Evolutionary conservation across 1,284 basidiomycete species (phyloP).

Genomic region (Ustilago lituana): DNA sequence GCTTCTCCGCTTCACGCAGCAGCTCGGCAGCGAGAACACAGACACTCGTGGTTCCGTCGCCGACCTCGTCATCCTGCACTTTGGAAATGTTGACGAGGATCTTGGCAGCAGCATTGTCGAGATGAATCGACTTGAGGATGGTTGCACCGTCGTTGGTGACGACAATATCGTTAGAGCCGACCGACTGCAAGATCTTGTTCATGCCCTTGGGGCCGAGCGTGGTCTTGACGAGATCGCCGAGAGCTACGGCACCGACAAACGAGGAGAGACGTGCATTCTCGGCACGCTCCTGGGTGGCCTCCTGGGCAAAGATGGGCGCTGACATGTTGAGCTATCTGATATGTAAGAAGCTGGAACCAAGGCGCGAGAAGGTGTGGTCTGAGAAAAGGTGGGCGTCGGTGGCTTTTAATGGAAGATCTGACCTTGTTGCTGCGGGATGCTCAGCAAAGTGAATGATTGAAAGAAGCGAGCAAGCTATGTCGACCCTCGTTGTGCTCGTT

Average conservation of each 20-base stretch:
- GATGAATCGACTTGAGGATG: slow-evolving; percentile 94
- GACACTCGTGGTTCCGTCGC: slow-evolving; percentile 95
- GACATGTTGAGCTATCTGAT: slow-evolving; percentile 58
- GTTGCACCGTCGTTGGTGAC: slow-evolving; percentile 99
- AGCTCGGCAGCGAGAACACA: slow-evolving; percentile 93
- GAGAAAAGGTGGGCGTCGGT: no score
- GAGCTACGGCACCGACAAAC: slow-evolving; percentile 94
- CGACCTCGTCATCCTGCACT: slow-evolving; percentile 98
- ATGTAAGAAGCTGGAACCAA: neutral
- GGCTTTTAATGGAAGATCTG: no score
- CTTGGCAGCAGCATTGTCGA: slow-evolving; percentile 98
- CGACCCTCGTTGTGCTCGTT: neutral
- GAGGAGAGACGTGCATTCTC: slow-evolving; percentile 97
- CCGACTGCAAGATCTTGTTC: slow-evolving; percentile 95
- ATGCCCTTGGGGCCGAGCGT: slow-evolving; percentile 95
- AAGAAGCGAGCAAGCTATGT: no score
- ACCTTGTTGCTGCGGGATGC: no score
- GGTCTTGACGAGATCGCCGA: slow-evolving; percentile 97
- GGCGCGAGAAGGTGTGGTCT: no score
- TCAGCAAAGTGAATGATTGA: no score
- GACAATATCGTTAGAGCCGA: slow-evolving; percentile 87
- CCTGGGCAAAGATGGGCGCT: slow-evolving; percentile 65
- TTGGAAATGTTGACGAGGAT: slow-evolving; percentile 99
- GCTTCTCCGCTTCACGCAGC: slow-evolving; percentile 92
- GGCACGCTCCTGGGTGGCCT: slow-evolving; percentile 95